Base-by-base conservation (phyloP, 2,329 filamentous ascomycete genomes). In the Verticillium zaregamsianum region DNA sequence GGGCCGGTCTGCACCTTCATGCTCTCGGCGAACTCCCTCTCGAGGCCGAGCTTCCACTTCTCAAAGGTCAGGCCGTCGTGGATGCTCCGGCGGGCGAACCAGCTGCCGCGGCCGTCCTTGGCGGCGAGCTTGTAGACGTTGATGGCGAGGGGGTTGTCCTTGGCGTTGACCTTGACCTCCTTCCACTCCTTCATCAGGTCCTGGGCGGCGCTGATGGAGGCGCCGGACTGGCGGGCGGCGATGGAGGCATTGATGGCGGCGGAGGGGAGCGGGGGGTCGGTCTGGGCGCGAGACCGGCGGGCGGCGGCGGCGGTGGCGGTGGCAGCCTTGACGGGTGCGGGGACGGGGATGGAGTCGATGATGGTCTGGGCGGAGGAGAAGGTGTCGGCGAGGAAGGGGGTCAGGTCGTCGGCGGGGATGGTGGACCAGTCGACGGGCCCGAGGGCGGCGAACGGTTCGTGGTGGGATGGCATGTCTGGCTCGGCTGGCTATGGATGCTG, bases 41-140 rank as follows among this genome's bases (percentile, higher is more conserved):
- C 82, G 70, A 97, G 83, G 3, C 90, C 92, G 58, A 81, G 81
- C 78, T 88, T 90, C 88, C 92, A 96, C 71, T 86, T 88, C 23
- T 85, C 83, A 73, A 96, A 97, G 0, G 87, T 81, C 23, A 96
- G 73, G 0, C 89, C 91, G 68, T 90, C 87, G 70, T 97, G 93
- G 23, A 96, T 81, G 71, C 92, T 96, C 57, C 90, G 82, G 61
- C 94, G 81, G 28, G 92, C 92, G 75, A 97, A 98, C 94, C 94
- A 98, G 8, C 90, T 83, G 2, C 93, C 94, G 66, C 89, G 89
- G 40, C 92, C 88, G 74, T 98, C 94, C 68, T 91, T 89, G 2
- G 89, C 86, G 0, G 82, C 78, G 63, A 95, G 82, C 73, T 96
- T 96, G 78, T 90, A 97, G 28, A 97, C 87, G 61, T 81, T 83